These are phyloP conservation scores for Tricharina praecox DNA, from an alignment of 495 filamentous ascomycete genomes.

Conservation along the genomic window DNA sequence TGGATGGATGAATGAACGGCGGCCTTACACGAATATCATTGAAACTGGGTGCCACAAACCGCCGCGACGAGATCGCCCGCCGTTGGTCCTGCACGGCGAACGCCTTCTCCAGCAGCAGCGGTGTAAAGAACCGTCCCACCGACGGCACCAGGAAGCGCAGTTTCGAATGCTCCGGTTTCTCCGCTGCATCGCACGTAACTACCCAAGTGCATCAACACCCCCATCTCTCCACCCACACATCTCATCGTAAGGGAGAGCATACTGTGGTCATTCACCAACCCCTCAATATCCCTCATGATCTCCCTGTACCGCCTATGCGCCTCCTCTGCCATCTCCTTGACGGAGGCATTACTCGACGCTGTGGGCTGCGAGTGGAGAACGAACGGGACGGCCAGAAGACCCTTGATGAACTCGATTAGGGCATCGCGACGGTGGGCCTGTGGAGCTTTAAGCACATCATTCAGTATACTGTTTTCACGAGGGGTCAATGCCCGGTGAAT, in stretches of 20 bases:
- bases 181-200: constrained; percentile 55
- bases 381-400: constrained; percentile 86
- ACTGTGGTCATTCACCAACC: constrained; percentile 86
- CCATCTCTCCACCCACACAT: too few species aligned
- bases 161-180: constrained; percentile 57
- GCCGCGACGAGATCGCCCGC: constrained; percentile 72
- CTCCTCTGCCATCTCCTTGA: constrained; percentile 44
- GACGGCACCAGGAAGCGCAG: constrained; percentile 80
- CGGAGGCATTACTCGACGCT: constrained; percentile 41
- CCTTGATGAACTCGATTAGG: constrained; percentile 47
- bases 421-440: constrained; percentile 27
- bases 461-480: constrained; percentile 3
- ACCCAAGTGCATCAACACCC: constrained; percentile 10
- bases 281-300: constrained; percentile 87
- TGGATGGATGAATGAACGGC: too few species aligned
- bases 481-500: too few species aligned
- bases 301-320: constrained; percentile 77
- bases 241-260: too few species aligned
- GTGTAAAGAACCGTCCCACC: constrained; percentile 83
- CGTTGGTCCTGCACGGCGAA: constrained; percentile 77
- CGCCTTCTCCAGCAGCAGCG: constrained; percentile 64
- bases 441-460: background rate
- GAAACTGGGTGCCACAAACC: constrained; percentile 93
- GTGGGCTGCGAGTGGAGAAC: constrained; percentile 92
- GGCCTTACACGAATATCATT: constrained; percentile 58